phyloP scores from a whole-genome alignment of 2,329 filamentous ascomycete genomes.

The Neonectria ditissima region DNA sequence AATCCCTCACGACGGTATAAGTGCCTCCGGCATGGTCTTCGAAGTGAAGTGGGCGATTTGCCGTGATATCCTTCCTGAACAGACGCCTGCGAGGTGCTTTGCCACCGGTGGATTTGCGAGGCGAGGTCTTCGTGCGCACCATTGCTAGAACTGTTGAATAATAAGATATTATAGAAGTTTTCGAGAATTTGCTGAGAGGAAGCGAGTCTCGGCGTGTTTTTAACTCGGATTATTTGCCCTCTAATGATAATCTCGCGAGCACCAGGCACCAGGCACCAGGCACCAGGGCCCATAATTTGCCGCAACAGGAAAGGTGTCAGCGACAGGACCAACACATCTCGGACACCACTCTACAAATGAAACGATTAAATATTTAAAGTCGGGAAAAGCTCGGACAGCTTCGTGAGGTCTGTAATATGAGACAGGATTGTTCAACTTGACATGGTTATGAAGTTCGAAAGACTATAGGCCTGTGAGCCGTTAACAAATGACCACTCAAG shows the following conservation, averaged over 20 bases:
- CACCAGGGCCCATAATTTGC: background rate
- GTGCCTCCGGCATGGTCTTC: slow-evolving; percentile 47
- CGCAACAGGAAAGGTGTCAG: background rate
- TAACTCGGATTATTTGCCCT: too few relatives aligned
- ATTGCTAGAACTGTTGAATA: background rate
- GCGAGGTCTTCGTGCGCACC: background rate
- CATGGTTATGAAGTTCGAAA: too few relatives aligned
- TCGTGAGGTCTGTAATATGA: too few relatives aligned
- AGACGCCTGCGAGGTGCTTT: background rate
- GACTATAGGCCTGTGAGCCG: too few relatives aligned
- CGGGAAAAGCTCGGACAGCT: too few relatives aligned
- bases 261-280: background rate
- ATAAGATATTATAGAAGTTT: background rate
- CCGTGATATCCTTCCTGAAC: background rate
- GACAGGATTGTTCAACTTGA: too few relatives aligned
- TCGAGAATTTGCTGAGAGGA: background rate
- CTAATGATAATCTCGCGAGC: background rate
- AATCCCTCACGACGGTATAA: slow-evolving; percentile 13
- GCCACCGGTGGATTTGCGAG: background rate
- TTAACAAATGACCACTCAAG: too few relatives aligned
- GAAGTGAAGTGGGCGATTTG: slow-evolving; percentile 43
- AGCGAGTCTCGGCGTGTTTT: background rate
- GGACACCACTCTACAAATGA: too few relatives aligned
- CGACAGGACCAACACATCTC: too few relatives aligned
- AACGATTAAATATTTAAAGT: too few relatives aligned